Conservation (phyloP, 176 grass and related monocot genomes). For the Neostapfia colusana region DNA sequence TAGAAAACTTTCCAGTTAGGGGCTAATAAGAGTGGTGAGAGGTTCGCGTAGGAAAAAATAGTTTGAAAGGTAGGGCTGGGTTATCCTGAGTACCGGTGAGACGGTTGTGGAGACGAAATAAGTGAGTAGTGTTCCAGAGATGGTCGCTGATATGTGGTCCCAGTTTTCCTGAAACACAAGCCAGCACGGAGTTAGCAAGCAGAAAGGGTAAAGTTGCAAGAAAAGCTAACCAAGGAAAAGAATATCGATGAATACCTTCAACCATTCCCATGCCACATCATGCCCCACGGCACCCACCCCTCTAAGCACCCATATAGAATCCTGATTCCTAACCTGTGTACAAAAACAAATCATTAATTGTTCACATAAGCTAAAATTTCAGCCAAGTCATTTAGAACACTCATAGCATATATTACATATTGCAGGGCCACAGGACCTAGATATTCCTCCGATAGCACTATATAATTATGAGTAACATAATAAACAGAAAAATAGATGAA, state of each 20-base stretch:
- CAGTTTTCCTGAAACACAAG: slow-evolving; percentile 74
- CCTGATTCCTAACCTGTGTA: slow-evolving; percentile 84
- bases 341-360: slow-evolving; percentile 29
- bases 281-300: slow-evolving; percentile 62
- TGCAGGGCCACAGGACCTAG: neutral
- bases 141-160: slow-evolving; percentile 72
- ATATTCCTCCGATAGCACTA: neutral
- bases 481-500: neutral
- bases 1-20: neutral
- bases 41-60: neutral
- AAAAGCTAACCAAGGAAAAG: slow-evolving; percentile 1
- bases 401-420: neutral
- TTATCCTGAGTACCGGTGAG: slow-evolving; percentile 47
- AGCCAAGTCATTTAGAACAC: neutral
- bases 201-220: neutral
- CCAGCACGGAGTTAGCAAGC: slow-evolving; percentile 18
- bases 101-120: slow-evolving; percentile 55
- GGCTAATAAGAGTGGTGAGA: neutral
- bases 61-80: neutral
- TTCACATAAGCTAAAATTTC: slow-evolving; percentile 31
- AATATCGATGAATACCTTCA: slow-evolving; percentile 63
- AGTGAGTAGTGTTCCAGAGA: slow-evolving; percentile 76
- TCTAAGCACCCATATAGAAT: slow-evolving; percentile 62
- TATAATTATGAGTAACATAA: neutral
- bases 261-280: slow-evolving; percentile 83